phyloP scores from a whole-genome alignment of 2,329 filamentous ascomycete species.

The Phyllosticta capitalensis region DNA sequence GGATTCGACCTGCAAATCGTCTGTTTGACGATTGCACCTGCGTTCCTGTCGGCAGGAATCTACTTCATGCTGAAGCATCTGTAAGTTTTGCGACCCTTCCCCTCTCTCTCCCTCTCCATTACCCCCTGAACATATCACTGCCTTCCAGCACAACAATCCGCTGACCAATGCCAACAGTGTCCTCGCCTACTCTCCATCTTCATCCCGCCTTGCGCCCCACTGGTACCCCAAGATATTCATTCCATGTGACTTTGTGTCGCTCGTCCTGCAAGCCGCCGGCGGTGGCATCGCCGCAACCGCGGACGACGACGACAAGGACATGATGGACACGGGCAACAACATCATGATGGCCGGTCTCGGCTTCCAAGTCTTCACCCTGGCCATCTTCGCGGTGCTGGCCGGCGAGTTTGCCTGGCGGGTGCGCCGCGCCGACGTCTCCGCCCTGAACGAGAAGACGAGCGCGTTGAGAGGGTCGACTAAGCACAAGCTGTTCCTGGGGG shows the following conservation, averaged over 20 bases:
- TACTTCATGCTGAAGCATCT: slow-evolving; percentile 33
- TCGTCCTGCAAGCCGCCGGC: slow-evolving; percentile 48
- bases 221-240: slow-evolving; percentile 53
- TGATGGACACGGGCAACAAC: slow-evolving; percentile 34
- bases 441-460: neutral
- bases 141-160: slow-evolving; percentile 19
- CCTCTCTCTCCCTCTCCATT: no score
- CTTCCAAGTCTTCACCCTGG: slow-evolving; percentile 45
- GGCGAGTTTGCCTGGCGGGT: slow-evolving; percentile 24
- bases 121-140: slow-evolving; percentile 16
- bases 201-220: slow-evolving; percentile 21
- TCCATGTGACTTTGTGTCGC: slow-evolving; percentile 45
- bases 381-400: slow-evolving; percentile 37
- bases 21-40: slow-evolving; percentile 45
- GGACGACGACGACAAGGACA: slow-evolving; percentile 29
- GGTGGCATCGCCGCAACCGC: slow-evolving; percentile 49
- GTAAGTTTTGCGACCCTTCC: neutral
- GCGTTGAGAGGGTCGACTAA: neutral
- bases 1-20: neutral
- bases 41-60: slow-evolving; percentile 46
- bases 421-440: neutral
- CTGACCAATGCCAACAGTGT: slow-evolving; percentile 30
- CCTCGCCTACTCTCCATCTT: slow-evolving; percentile 38
- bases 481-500: neutral
- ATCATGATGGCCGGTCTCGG: slow-evolving; percentile 51